phyloP scores from a whole-genome alignment of 2,329 filamentous ascomycete species.

The Aspergillus texensis region DNA sequence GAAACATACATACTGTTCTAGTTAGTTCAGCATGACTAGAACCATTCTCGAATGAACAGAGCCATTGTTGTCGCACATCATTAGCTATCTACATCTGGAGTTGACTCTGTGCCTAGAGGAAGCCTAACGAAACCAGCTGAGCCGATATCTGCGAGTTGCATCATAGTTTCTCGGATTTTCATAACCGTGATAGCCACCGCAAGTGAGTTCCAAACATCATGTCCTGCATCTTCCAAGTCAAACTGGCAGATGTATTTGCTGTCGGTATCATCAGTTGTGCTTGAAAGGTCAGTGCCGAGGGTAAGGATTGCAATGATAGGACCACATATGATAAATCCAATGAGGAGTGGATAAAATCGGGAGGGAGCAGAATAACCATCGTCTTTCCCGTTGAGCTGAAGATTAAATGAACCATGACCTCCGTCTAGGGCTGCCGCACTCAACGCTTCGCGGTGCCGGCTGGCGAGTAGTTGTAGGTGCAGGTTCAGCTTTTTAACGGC shows the following conservation, averaged over 20 bases:
- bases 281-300: slow-evolving; percentile 46
- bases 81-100: slow-evolving; percentile 21
- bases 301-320: slow-evolving; percentile 57
- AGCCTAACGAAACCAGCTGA: slow-evolving; percentile 19
- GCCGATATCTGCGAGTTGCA: slow-evolving; percentile 44
- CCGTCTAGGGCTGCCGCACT: not conserved
- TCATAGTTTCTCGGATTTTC: slow-evolving; percentile 55
- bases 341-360: slow-evolving; percentile 51
- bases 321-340: slow-evolving; percentile 57
- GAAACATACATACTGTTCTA: not conserved
- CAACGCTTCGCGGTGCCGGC: slow-evolving; percentile 43
- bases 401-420: not conserved
- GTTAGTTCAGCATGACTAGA: not conserved
- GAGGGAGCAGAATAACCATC: slow-evolving; percentile 15
- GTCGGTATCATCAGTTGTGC: slow-evolving; percentile 18
- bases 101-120: not conserved
- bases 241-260: slow-evolving; percentile 52
- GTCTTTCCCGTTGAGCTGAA: not conserved
- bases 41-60: not conserved
- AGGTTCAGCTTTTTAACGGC: slow-evolving; percentile 48
- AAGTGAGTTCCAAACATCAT: slow-evolving; percentile 64
- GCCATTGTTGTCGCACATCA: not conserved
- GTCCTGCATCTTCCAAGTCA: slow-evolving; percentile 54
- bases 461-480: slow-evolving; percentile 48
- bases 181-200: slow-evolving; percentile 59